Base-by-base conservation (phyloP, 495 filamentous ascomycete genomes). In the Xylaria castorea region DNA sequence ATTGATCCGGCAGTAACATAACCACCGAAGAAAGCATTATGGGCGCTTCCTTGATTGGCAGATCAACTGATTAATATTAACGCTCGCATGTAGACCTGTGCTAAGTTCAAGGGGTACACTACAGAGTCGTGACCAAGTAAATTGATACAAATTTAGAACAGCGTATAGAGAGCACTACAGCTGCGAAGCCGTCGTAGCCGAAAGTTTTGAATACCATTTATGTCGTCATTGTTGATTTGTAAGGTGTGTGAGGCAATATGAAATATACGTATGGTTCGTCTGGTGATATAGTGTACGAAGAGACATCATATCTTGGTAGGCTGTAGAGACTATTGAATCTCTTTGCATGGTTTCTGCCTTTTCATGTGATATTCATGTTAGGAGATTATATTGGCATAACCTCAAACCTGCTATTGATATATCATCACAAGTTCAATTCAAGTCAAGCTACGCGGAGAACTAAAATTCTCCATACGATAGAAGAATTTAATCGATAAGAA, bases 1-100 rank as follows among this genome's bases (percentile, higher is more conserved):
- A 68, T 68, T 68, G 50, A 68, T 20, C 66, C 66, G 66, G 66
- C 30, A 68, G 48, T 68, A 55, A 25, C 66, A 25, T 38, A 55
- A 38, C 50, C 32, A 42, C 18, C 14, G 2, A 25, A 22, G 12
- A 42, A 20, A 11, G n/a, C n/a, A 14, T 61, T 40, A 18, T 42
- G 66, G 32, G 20, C 34, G 32, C 8, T 0, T 40, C 22, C 57
- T 34, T 68, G 32, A 68, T 68, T 68, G 66, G 66, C 3, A 68
- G 2, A 57, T 30, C 12, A 1, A 25, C 44, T 68, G n/a, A 55
- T 57, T 55, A 22, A 27, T 25, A 6, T 53, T 3, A 7, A 30
- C 30, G 1, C 6, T 68, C 36, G 16, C 32, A 1, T 57, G n/a
- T 6, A 25, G 20, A 68, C n/a, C 44, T 34, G 7, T 66, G 25